A percentile compares a stretch with the other conserved stretches of the same genome.
Evolutionary conservation across 2,329 filamentous ascomycete species (phyloP).

Genomic region (Tolypocladium amazonense): DNA sequence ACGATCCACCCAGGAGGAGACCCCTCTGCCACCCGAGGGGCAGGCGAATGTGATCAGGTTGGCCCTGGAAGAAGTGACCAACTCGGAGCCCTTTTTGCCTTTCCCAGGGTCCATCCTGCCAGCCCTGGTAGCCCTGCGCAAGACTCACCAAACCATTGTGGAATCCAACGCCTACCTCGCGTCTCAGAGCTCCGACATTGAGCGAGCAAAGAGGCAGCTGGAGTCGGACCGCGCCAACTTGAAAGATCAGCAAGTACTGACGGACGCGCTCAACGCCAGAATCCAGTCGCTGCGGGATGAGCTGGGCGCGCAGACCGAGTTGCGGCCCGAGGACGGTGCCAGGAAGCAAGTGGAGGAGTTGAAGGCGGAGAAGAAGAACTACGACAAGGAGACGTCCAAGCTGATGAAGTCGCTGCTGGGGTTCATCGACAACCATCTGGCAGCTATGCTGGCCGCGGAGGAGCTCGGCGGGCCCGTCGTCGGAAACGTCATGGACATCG

Average conservation of each 20-base stretch:
- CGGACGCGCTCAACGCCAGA: slow-evolving; percentile 41
- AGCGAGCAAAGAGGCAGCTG: slow-evolving; percentile 33
- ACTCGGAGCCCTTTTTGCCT: slow-evolving; percentile 55
- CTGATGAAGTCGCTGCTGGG: slow-evolving; percentile 54
- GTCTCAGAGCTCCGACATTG: slow-evolving; percentile 29
- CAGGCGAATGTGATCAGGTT: slow-evolving; percentile 40
- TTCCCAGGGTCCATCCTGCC: slow-evolving; percentile 57
- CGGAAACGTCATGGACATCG: slow-evolving; percentile 57
- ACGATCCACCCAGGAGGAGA: slow-evolving; percentile 11
- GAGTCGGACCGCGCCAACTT: slow-evolving; percentile 40
- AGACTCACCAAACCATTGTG: slow-evolving; percentile 51
- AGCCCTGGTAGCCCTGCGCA: slow-evolving; percentile 59
- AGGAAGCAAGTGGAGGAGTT: slow-evolving; percentile 53
- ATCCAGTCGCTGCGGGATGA: slow-evolving; percentile 49
- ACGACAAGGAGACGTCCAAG: slow-evolving; percentile 48
- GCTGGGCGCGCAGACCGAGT: slow-evolving; percentile 44
- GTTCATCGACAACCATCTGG: slow-evolving; percentile 63
- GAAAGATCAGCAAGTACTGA: slow-evolving; percentile 45
- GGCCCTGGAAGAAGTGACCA: slow-evolving; percentile 55
- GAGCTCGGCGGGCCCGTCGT: slow-evolving; percentile 76
- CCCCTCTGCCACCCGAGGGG: slow-evolving; percentile 16
- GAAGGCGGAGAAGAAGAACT: slow-evolving; percentile 44
- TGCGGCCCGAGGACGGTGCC: slow-evolving; percentile 50
- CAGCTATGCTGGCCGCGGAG: slow-evolving; percentile 70
- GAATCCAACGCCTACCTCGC: slow-evolving; percentile 52